phyloP scores from a whole-genome alignment of 2,329 filamentous ascomycete species.

The Hortaea werneckii region DNA sequence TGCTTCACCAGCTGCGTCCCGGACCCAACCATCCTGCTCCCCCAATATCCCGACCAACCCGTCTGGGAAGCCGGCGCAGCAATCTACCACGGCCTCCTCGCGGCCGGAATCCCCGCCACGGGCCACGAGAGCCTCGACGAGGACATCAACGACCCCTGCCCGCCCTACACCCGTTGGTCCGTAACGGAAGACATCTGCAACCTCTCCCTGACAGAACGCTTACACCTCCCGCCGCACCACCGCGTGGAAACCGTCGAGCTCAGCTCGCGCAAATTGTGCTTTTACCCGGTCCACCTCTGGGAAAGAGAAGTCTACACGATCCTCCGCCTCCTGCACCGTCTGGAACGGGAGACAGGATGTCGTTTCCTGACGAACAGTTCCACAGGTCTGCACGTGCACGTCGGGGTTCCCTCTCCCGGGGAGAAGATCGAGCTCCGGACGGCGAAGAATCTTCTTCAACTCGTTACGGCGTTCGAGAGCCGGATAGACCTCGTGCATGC shows the following conservation, averaged over 20 bases:
- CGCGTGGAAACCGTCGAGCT: constrained; percentile 6
- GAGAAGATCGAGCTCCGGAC: constrained; percentile 6
- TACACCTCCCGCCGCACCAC: background rate
- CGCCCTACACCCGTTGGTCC: background rate
- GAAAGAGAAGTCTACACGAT: constrained; percentile 4
- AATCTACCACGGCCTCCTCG: constrained; percentile 2
- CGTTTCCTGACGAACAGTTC: constrained; percentile 10
- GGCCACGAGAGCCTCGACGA: background rate
- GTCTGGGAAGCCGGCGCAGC: background rate
- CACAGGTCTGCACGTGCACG: constrained; percentile 14
- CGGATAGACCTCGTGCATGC: constrained; percentile 11
- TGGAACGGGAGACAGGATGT: constrained; percentile 3
- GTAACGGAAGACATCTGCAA: background rate
- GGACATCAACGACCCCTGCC: background rate
- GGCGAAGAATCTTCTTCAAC: constrained; percentile 10
- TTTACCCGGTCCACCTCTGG: constrained; percentile 1
- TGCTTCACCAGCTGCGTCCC: constrained; percentile 3
- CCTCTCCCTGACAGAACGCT: background rate
- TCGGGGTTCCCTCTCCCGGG: constrained; percentile 4
- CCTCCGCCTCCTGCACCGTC: constrained; percentile 1
- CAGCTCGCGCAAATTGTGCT: constrained; percentile 3
- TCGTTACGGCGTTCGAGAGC: constrained; percentile 11
- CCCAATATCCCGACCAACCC: background rate
- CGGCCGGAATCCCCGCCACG: constrained; percentile 1
- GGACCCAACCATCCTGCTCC: background rate